Evolutionary conservation across 805 yeast species (phyloP).

Genomic region (Torulaspora indica): DNA sequence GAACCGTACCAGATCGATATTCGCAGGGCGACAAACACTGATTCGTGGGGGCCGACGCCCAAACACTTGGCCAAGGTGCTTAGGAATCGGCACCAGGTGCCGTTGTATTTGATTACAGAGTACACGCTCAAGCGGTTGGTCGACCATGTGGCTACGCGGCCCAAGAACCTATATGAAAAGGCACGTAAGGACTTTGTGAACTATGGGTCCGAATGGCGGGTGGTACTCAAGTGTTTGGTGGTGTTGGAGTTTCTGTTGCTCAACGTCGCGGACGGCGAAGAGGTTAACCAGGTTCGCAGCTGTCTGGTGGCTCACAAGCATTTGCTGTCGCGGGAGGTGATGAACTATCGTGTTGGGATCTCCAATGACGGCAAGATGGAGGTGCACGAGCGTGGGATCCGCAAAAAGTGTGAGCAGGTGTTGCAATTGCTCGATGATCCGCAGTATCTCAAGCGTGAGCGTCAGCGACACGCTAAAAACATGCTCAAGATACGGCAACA

Average conservation of each 20-base stretch:
- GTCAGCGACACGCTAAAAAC: constrained; percentile 31
- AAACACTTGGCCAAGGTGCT: constrained; percentile 39
- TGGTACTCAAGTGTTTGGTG: constrained; percentile 37
- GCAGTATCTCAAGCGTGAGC: constrained; percentile 30
- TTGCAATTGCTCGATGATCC: constrained; percentile 31
- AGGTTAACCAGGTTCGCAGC: constrained; percentile 31
- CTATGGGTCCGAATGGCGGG: constrained; percentile 41
- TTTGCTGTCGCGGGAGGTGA: constrained; percentile 31
- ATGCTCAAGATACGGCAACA: constrained; percentile 31
- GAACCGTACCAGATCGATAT: constrained; percentile 39
- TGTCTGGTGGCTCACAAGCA: constrained; percentile 35
- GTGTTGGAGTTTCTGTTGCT: constrained; percentile 35
- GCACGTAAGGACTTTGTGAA: constrained; percentile 40
- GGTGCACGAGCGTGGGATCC: constrained; percentile 37
- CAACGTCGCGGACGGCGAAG: constrained; percentile 34
- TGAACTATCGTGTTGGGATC: constrained; percentile 30
- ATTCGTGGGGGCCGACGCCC: constrained; percentile 50
- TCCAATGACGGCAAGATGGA: constrained; percentile 39
- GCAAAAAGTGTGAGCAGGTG: constrained; percentile 34
- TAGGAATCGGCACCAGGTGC: constrained; percentile 32
- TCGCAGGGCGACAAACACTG: constrained; percentile 47
- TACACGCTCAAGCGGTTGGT: constrained; percentile 36
- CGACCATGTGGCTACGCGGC: constrained; percentile 37
- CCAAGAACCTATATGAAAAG: constrained; percentile 37
- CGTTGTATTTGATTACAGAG: constrained; percentile 33